Evolutionary conservation across 306 rosid genomes (phyloP), one percentile per base, ranked within the genome.

Genomic region (Potentilla sterilis): DNA sequence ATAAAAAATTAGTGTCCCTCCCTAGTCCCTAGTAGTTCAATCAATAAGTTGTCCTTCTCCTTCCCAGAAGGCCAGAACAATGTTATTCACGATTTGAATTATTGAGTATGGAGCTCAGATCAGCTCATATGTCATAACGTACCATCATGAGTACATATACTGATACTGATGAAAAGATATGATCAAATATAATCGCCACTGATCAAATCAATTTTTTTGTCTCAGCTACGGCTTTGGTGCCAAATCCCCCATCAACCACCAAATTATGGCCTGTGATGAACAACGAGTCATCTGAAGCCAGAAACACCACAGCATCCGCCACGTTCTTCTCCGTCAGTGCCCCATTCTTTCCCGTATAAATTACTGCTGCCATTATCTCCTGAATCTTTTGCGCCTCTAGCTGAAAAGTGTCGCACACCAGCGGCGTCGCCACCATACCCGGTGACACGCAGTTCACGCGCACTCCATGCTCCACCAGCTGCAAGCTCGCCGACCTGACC

Each of bases 401-500:
- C 34, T 48, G 2, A 0, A 28, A 28, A 28, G 28, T 28, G 28
- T 28, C 28, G 28, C 28, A 28, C 1, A 19, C n/a, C 75, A 34
- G 7, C 16, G 21, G 7, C 35, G 32, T 57, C 67, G 1, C 66
- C 59, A 46, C 57, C 49, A 63, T 10, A 42, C 40, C 71, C 22
- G 72, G 44, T 37, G 70, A 65, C 28, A 83, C 84, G n/a, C 80
- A 74, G 57, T 83, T 83, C 73, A 83, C 87, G 0, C 82, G 46
- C 1, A 83, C 78, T 43, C 84, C 87, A 13, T 64, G 22, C 66
- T 2, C 28, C 2, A 58, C 84, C 3, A 80, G 80, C 77, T 80
- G 87, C 66, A 41, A 2, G 59, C 87, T 83, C 59, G 84, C 87
- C 5, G 80, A 76, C 38, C 82, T 63, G 55, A 80, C 67, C 74